Evolutionary conservation across 2,329 filamentous ascomycete genomes (phyloP).

Genomic region (Ustilaginoidea virens): DNA sequence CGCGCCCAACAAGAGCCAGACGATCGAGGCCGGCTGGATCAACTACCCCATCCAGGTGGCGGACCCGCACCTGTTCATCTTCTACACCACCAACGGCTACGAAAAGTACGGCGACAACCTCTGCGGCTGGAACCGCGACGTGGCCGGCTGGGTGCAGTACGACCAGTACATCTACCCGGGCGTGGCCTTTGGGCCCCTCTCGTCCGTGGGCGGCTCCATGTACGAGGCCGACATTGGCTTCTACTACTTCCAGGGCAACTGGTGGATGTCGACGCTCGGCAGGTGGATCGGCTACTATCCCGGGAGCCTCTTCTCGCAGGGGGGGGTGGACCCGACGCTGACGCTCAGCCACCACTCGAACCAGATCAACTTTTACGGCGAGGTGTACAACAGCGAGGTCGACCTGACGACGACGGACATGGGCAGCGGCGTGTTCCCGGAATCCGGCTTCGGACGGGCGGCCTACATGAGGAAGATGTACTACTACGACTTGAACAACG

Average conservation of each 20-base stretch:
- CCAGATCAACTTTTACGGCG: constrained; percentile 8
- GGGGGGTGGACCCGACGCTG: not conserved
- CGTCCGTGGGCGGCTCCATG: constrained; percentile 6
- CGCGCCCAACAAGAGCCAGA: constrained; percentile 6
- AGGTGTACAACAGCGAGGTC: constrained; percentile 9
- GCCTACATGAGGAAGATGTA: constrained; percentile 8
- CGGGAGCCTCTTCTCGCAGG: constrained; percentile 6
- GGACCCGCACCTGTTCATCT: constrained; percentile 8
- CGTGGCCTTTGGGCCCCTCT: constrained; percentile 5
- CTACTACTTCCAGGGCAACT: constrained; percentile 7
- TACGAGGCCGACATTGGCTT: constrained; percentile 7
- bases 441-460: constrained; percentile 6
- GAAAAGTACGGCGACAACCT: constrained; percentile 5
- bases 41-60: constrained; percentile 6
- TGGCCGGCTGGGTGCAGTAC: constrained; percentile 9
- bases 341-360: constrained; percentile 6
- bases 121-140: constrained; percentile 9
- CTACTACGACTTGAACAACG: constrained; percentile 5
- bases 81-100: constrained; percentile 9
- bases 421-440: constrained; percentile 10
- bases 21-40: constrained; percentile 10
- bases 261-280: constrained; percentile 8
- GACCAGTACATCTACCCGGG: constrained; percentile 8
- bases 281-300: constrained; percentile 10
- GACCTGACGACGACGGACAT: constrained; percentile 9